Evolutionary conservation across 2,329 filamentous ascomycete species (phyloP), one percentile per base, ranked within the genome.

Genomic region (Fusarium pseudograminearum): DNA sequence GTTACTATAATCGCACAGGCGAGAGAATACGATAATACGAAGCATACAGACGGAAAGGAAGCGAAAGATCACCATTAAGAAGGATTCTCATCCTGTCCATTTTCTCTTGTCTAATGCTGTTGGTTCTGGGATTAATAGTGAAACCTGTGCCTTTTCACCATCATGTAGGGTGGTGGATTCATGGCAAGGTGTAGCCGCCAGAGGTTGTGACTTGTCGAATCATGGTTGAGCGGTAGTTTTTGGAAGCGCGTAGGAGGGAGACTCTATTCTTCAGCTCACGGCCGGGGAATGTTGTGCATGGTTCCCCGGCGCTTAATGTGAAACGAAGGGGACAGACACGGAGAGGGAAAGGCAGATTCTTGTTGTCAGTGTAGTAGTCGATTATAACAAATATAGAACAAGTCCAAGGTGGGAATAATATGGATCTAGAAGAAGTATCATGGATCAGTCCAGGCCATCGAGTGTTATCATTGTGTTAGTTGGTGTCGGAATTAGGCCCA

Each of bases 281-380:
- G n/a, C 20, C 44, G 33, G 33, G 52, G 42, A 34, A 38, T 5
- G 34, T 14, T 22, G 38, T 53, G 38, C 52, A 45, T 34, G 22
- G 18, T 51, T 38, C 54, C 53, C 38, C 11, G 45, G 58, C 58
- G 58, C 58, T 61, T 61, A 45, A 38, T 12, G n/a, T 20, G 54
- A 51, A 50, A 57, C 54, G 26, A 10, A n/a, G 8, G 7, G 33
- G 28, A 30, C 24, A 42, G 14, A 7, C 8, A 14, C 41, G 5
- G 34, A 28, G 34, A 26, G 10, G 16, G 8, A n/a, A 22, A 36
- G 55, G 31, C n/a, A 58, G 22, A 38, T 41, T 38, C 24, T 10
- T 24, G n/a, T 31, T 31, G 16, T 16, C 15, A 15, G 16, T 7
- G 9, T 20, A 15, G 12, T 31, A 31, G 18, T n/a, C 16, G 18